Evolutionary conservation across 768 basidiomycete species (phyloP).

Genomic region (Suillus alpinus): DNA sequence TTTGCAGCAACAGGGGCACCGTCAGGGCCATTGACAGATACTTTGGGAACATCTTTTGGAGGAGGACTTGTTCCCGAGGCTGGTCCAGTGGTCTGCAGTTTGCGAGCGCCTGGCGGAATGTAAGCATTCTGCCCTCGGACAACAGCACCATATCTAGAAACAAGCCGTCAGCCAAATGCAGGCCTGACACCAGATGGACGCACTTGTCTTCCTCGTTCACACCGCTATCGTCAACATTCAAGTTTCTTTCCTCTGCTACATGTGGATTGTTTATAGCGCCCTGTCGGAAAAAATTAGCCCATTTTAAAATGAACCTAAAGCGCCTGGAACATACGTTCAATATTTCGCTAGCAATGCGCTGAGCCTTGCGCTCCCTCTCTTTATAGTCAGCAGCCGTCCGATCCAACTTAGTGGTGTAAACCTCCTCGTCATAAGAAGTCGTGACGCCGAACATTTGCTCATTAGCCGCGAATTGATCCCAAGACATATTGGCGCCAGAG

Average conservation of each 20-base stretch:
- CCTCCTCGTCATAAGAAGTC: slow-evolving; percentile 88
- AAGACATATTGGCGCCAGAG: slow-evolving; percentile 42
- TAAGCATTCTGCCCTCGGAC: slow-evolving; percentile 87
- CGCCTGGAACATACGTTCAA: slow-evolving; percentile 56
- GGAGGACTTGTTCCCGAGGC: slow-evolving; percentile 14
- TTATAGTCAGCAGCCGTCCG: slow-evolving; percentile 80
- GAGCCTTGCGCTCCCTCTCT: slow-evolving; percentile 85
- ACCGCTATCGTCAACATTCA: slow-evolving; percentile 64
- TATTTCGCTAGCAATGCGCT: slow-evolving; percentile 88
- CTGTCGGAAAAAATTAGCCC: slow-evolving; percentile 36
- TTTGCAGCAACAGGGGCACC: slow-evolving; percentile 47
- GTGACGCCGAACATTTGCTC: slow-evolving; percentile 91
- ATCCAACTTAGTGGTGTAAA: slow-evolving; percentile 94
- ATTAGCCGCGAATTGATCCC: slow-evolving; percentile 95
- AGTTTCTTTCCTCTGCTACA: slow-evolving; percentile 82
- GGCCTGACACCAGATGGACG: slow-evolving; percentile 75
- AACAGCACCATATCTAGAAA: slow-evolving; percentile 92
- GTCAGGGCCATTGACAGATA: slow-evolving; percentile 78
- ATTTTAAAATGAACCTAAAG: slow-evolving; percentile 5
- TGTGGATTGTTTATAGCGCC: slow-evolving; percentile 71
- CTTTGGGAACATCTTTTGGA: slow-evolving; percentile 61
- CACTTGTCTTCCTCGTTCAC: slow-evolving; percentile 96
- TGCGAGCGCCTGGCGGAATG: slow-evolving; percentile 89
- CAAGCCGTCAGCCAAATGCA: slow-evolving; percentile 80
- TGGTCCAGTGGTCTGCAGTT: slow-evolving; percentile 30